These are phyloP conservation scores for Penicillium alfredii DNA, from an alignment of 495 filamentous ascomycete species.

Conservation along the genomic window DNA sequence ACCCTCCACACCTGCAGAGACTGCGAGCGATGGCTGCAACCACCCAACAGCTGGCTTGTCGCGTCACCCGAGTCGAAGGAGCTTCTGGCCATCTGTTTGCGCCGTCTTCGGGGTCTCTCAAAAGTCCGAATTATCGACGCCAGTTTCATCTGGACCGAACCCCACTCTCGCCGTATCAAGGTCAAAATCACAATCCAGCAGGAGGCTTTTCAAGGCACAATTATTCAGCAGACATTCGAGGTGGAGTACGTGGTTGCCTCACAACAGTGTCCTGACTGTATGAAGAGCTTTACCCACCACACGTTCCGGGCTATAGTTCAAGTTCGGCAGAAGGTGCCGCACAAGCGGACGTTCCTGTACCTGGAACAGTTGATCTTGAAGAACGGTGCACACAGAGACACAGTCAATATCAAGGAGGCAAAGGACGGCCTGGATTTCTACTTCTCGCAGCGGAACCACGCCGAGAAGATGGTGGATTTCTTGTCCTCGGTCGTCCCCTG, in stretches of 20 bases:
- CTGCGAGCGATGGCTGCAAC: constrained; percentile 90
- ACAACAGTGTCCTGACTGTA: constrained; percentile 88
- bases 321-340: constrained; percentile 91
- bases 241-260: constrained; percentile 83
- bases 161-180: constrained; percentile 82
- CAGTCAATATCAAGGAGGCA: constrained; percentile 93
- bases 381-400: constrained; percentile 84
- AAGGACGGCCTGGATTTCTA: constrained; percentile 94
- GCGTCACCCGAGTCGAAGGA: constrained; percentile 82
- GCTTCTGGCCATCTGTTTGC: constrained; percentile 80
- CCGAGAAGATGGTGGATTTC: constrained; percentile 90
- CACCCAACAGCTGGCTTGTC: constrained; percentile 76
- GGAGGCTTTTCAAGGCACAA: constrained; percentile 64
- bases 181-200: constrained; percentile 90
- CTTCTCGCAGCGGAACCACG: constrained; percentile 81
- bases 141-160: constrained; percentile 96
- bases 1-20: constrained; percentile 79
- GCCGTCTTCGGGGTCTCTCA: constrained; percentile 70
- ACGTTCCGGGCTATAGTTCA: constrained; percentile 84
- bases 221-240: constrained; percentile 91
- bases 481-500: constrained; percentile 73
- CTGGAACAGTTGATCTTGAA: constrained; percentile 96
- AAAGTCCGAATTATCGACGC: constrained; percentile 93
- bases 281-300: constrained; percentile 91
- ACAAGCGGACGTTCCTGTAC: constrained; percentile 95